Conservation (phyloP, 1,284 basidiomycete genomes). For the Uromyces viciae-fabae region DNA sequence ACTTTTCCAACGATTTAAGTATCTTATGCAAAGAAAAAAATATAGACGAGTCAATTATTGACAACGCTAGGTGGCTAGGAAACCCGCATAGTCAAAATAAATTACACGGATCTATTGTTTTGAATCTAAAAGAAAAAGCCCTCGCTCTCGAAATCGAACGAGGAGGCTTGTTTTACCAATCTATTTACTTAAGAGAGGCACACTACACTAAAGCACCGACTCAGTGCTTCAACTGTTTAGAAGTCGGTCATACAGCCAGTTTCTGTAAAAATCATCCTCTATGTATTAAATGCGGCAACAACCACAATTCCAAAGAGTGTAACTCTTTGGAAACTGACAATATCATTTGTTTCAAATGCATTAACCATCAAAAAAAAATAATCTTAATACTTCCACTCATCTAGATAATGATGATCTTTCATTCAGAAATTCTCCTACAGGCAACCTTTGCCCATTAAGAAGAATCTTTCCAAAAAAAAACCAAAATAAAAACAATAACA, state of each 20-base stretch:
- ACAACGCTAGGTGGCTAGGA: not conserved
- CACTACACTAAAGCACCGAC: not conserved
- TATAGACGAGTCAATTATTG: not conserved
- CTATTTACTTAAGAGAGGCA: not conserved
- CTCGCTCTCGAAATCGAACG: not conserved
- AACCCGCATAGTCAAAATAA: not conserved
- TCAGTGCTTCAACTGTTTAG: too few relatives aligned
- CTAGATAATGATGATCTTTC: not conserved
- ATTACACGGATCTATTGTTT: not conserved
- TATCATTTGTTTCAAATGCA: not conserved
- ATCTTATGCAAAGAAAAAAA: not conserved
- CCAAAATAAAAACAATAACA: too few relatives aligned
- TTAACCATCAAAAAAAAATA: not conserved
- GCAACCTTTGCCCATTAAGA: too few relatives aligned
- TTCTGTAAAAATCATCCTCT: slow-evolving; percentile 2
- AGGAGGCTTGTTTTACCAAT: not conserved
- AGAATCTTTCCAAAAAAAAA: too few relatives aligned
- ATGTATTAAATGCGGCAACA: too few relatives aligned
- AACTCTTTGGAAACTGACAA: not conserved
- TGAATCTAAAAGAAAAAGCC: not conserved
- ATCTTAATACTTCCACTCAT: not conserved
- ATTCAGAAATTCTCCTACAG: not conserved
- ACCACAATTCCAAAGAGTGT: not conserved
- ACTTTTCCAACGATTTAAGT: not conserved
- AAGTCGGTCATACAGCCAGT: not conserved